Evolutionary conservation across 2,329 filamentous ascomycete genomes (phyloP), one percentile per base, ranked within the genome.

Genomic region (Clathrospora elynae): DNA sequence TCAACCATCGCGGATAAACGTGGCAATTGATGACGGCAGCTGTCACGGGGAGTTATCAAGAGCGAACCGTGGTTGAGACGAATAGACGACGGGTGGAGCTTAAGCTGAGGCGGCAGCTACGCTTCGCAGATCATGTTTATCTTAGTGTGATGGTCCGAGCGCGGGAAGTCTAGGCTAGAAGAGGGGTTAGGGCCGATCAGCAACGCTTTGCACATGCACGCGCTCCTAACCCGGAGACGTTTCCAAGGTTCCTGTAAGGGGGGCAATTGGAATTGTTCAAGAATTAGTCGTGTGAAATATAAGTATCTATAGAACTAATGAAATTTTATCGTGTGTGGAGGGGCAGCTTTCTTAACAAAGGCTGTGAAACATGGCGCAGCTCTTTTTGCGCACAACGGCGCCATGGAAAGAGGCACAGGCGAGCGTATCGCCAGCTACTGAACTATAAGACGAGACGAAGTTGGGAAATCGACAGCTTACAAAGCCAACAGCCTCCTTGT

Each of bases 1-100:
- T 61, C 51, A 5, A 40, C 49, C 54, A 58, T 59, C 35, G 5
- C 28, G 33, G 38, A 46, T 46, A 13, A 22, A 25, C 30, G 17
- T 17, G 6, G 14, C 25, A 29, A 11, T 24, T 18, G 18, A 20
- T 16, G 30, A n/a, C n/a, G n/a, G 24, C 9, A 38, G 38, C 35
- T 14, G 24, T 34, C 18, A 24, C 11, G 13, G 32, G n/a, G 6
- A 17, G n/a, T 17, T 13, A 30, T 10, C 5, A 14, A 16, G 35
- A 33, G 22, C 4, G 31, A 11, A 25, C 25, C 36, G 42, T 37
- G 28, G 18, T 32, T 45, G 20, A 24, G 12, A 19, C 16, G 42
- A 9, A 25, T 41, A 32, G 20, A 19, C 16, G 42, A 9, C 28
- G 35, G 28, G 20, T n/a, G 17, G 41, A 28, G 35, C 32, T 35